Percentiles rank a stretch among this genome's conserved stretches.
These are phyloP conservation scores for Cichorium intybus DNA, from an alignment of 140 eudicot species.

Conservation along the genomic window DNA sequence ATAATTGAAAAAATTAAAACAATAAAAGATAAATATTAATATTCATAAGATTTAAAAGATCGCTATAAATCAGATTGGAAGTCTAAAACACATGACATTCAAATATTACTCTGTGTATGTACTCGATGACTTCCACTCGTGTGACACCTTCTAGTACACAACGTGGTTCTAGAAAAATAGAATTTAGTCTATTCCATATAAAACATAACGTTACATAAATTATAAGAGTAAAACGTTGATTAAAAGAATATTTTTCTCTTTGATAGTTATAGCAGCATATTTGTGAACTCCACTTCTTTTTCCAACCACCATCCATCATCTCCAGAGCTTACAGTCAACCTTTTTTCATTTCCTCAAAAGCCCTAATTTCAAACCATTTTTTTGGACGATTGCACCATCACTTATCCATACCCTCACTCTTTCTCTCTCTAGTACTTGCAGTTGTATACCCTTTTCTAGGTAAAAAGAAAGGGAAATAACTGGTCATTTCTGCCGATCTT, in stretches of 20 bases:
- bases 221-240: not conserved
- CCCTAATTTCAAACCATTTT: constrained; percentile 48
- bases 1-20: too few species aligned
- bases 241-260: not conserved
- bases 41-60: too few species aligned
- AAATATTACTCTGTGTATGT: too few species aligned
- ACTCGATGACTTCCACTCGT: too few species aligned
- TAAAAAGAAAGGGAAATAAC: constrained; percentile 22
- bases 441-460: constrained; percentile 32
- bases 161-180: too few species aligned
- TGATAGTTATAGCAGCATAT: not conserved
- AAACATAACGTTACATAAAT: too few species aligned
- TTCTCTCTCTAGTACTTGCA: constrained; percentile 39
- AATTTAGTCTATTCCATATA: not conserved
- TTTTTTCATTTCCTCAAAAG: constrained; percentile 52
- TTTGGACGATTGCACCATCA: constrained; percentile 31
- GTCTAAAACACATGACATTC: too few species aligned
- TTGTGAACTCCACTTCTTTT: constrained; percentile 35
- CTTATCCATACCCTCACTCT: constrained; percentile 9
- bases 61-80: too few species aligned
- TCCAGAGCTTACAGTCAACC: constrained; percentile 41
- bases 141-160: too few species aligned
- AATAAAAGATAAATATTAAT: too few species aligned
- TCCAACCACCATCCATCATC: constrained; percentile 37
- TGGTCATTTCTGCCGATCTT: constrained; percentile 19